Base-by-base conservation (phyloP, 2,329 filamentous ascomycete species). In the Monilinia fructigena region DNA sequence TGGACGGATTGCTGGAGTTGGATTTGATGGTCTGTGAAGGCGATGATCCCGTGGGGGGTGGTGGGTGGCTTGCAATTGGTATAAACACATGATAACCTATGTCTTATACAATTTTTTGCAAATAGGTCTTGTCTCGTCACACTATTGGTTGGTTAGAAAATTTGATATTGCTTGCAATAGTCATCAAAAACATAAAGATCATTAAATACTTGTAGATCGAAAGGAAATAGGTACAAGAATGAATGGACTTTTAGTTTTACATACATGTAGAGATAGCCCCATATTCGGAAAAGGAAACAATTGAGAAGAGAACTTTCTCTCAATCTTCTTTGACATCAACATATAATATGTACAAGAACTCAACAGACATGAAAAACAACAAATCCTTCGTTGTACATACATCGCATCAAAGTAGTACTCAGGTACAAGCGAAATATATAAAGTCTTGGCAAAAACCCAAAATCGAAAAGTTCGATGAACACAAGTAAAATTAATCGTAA, bases 41-140 rank as follows among this genome's bases (percentile, higher is more conserved):
- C 12, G 45, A 60, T 50, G 59, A 35, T 10, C 31, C 18, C 35
- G 38, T 52, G 6, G 50, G 64, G 1, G 40, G 45, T 6, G 64
- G 64, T 16, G 64, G 64, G 56, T 38, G 64, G 64, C 47, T 62
- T n/a, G n/a, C n/a, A n/a, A n/a, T n/a, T 66, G 26, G 50, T 18
- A 40, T 71, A 70, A n/a, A 65, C 45, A 42, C 69, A 71, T 40
- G 56, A 55, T 35, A 70, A 64, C 26, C 66, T 63, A 65, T 71
- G 69, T 14, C 69, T 55, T 55, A 68, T 40, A 38, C 69, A 71
- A 40, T 67, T 70, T 38, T 38, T 66, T 66, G 28, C 69, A 71
- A 11, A 69, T 54, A 6, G 69, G 69, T 42, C 66, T 66, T 23
- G 52, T 53, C 23, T 71, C 69, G 42, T 71, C 67, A 42, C 69